phyloP scores from a whole-genome alignment of 768 basidiomycete genomes.

The Hygrocybe punicea region DNA sequence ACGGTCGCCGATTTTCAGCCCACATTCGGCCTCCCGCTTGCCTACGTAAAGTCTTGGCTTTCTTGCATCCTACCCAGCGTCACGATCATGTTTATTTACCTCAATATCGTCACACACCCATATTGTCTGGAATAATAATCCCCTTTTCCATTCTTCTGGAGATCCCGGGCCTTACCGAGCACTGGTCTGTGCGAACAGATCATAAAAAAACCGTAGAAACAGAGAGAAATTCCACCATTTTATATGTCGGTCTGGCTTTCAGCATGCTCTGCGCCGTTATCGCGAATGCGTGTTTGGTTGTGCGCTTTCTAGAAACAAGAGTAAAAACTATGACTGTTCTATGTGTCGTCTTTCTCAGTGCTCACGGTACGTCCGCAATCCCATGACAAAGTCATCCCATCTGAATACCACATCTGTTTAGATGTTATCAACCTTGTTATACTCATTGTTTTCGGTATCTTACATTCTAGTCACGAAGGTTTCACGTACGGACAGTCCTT shows the following conservation, averaged over 20 bases:
- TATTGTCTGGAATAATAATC: slow-evolving; percentile 63
- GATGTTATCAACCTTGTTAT: slow-evolving; percentile 66
- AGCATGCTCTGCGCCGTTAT: slow-evolving; percentile 66
- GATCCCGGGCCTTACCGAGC: slow-evolving; percentile 74
- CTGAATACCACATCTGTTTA: slow-evolving; percentile 20
- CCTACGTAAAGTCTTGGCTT: slow-evolving; percentile 11
- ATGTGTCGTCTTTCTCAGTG: slow-evolving; percentile 59
- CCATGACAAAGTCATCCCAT: neutral
- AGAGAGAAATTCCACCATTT: slow-evolving; percentile 51
- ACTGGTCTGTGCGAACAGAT: slow-evolving; percentile 65
- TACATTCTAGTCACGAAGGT: slow-evolving; percentile 57
- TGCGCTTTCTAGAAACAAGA: slow-evolving; percentile 68
- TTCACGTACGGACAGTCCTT: slow-evolving; percentile 70
- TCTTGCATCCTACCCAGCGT: slow-evolving; percentile 23
- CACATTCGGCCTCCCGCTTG: slow-evolving; percentile 9
- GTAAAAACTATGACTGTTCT: slow-evolving; percentile 61
- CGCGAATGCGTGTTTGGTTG: slow-evolving; percentile 65
- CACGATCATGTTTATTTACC: slow-evolving; percentile 40
- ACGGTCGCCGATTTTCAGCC: neutral
- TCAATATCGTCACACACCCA: slow-evolving; percentile 60
- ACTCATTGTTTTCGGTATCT: slow-evolving; percentile 59
- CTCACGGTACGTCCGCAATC: slow-evolving; percentile 55
- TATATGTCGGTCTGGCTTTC: slow-evolving; percentile 59
- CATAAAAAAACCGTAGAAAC: slow-evolving; percentile 45
- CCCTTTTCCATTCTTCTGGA: slow-evolving; percentile 80